These are phyloP conservation scores for Boletus sensibilis DNA, from an alignment of 768 basidiomycete species.

Conservation along the genomic window DNA sequence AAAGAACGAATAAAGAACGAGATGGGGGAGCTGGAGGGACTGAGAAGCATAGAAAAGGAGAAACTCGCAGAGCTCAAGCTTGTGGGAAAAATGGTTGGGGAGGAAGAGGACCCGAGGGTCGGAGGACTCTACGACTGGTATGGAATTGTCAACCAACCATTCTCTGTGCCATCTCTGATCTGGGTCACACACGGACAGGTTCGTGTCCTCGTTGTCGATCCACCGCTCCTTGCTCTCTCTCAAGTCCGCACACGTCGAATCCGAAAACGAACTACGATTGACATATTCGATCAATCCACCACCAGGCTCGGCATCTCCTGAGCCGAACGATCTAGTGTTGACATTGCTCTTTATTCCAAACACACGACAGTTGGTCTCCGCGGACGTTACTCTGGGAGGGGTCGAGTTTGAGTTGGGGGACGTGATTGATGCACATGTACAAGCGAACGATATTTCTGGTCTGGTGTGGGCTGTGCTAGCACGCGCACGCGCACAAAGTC, in stretches of 20 bases:
- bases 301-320: conserved; percentile 19
- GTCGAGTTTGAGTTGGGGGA: conserved; percentile 57
- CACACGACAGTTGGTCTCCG: conserved; percentile 62
- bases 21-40: conserved; percentile 53
- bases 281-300: conserved; percentile 52
- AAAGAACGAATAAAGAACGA: conserved; percentile 63
- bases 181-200: conserved; percentile 45
- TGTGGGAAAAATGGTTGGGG: conserved; percentile 46
- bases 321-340: conserved; percentile 44
- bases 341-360: conserved; percentile 69
- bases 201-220: conserved; percentile 61
- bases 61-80: conserved; percentile 54
- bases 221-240: conserved; percentile 65
- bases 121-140: conserved; percentile 72
- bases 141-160: conserved; percentile 18
- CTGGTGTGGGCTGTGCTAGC: conserved; percentile 61
- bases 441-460: conserved; percentile 63
- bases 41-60: conserved; percentile 68
- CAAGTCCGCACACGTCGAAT: conserved; percentile 53
- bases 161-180: conserved; percentile 1
- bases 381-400: conserved; percentile 52
- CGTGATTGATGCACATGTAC: conserved; percentile 58
- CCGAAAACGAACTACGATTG: conserved; percentile 77
- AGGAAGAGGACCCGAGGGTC: conserved; percentile 64
- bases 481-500: conserved; percentile 32